These are phyloP conservation scores for Fraxinus velutina DNA, from an alignment of 305 asterid species.

Conservation along the genomic window DNA sequence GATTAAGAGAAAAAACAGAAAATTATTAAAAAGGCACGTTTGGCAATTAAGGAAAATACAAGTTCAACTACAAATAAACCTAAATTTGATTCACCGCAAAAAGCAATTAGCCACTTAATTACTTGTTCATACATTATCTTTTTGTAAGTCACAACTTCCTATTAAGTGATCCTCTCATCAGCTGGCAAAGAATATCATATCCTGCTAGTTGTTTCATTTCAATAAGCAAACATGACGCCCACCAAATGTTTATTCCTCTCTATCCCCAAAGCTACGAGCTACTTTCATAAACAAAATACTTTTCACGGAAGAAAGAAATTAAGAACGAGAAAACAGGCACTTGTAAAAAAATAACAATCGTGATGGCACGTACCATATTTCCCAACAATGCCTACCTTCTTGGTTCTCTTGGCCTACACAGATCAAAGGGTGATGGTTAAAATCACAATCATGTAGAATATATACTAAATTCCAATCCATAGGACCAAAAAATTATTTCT, in stretches of 20 bases:
- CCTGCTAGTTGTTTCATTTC: neutral
- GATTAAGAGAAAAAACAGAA: neutral
- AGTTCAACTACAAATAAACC: neutral
- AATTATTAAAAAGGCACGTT: neutral
- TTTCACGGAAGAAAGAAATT: neutral
- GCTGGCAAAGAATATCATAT: neutral
- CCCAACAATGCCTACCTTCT: constrained; percentile 48
- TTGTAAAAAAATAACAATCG: neutral
- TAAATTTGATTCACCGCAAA: neutral
- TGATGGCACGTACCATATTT: constrained; percentile 35
- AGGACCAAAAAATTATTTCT: neutral
- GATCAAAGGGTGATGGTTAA: neutral
- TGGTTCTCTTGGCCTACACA: constrained; percentile 43
- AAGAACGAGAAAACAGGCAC: neutral
- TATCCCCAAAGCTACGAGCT: neutral
- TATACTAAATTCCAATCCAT: neutral
- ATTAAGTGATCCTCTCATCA: neutral
- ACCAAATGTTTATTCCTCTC: neutral
- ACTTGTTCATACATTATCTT: neutral
- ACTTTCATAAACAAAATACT: neutral
- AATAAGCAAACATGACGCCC: neutral
- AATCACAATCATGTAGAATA: neutral
- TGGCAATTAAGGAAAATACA: neutral
- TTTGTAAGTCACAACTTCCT: neutral
- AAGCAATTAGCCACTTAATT: neutral